These are phyloP conservation scores for Cutaneotrichosporon sp. DNA, from an alignment of 1,284 basidiomycete genomes.

Conservation along the genomic window DNA sequence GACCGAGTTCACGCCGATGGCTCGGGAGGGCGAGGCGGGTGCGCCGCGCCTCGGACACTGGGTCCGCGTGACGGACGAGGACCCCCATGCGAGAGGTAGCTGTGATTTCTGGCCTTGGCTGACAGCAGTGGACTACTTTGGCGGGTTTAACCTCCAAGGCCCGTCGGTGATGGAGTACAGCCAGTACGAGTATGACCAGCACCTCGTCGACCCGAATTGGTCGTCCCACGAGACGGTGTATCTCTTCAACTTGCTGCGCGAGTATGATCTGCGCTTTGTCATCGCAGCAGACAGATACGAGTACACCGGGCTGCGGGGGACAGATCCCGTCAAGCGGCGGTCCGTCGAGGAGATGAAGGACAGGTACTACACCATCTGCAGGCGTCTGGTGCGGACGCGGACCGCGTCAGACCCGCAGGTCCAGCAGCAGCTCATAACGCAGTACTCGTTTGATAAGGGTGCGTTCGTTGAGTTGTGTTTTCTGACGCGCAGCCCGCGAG, in stretches of 20 bases:
- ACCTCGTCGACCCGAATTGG: conserved; percentile 79
- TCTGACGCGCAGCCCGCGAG: conserved; percentile 66
- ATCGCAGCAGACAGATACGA: conserved; percentile 88
- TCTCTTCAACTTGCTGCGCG: conserved; percentile 71
- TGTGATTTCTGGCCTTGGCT: not conserved
- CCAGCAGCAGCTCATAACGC: conserved; percentile 64
- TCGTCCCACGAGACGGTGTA: conserved; percentile 92
- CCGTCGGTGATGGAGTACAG: conserved; percentile 73
- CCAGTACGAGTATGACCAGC: conserved; percentile 80
- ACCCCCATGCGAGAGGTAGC: conserved; percentile 23
- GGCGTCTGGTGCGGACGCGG: conserved; percentile 76
- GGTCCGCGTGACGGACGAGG: conserved; percentile 35
- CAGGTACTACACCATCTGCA: conserved; percentile 87
- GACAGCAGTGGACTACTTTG: conserved; percentile 47
- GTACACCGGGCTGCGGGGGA: conserved; percentile 43
- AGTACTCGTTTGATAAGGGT: conserved; percentile 81
- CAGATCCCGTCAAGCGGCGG: conserved; percentile 48
- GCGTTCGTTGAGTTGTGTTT: conserved; percentile 3
- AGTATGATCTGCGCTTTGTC: conserved; percentile 87
- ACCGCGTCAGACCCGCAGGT: conserved; percentile 70
- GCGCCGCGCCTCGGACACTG: conserved; percentile 36
- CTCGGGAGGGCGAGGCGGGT: conserved; percentile 15
- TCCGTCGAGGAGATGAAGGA: conserved; percentile 90
- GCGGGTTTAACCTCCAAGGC: conserved; percentile 35
- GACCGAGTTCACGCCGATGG: conserved; percentile 57